Conservation (phyloP, 225 moss, liverwort and hornwort genomes). For the Pseudoscleropodium purum region DNA sequence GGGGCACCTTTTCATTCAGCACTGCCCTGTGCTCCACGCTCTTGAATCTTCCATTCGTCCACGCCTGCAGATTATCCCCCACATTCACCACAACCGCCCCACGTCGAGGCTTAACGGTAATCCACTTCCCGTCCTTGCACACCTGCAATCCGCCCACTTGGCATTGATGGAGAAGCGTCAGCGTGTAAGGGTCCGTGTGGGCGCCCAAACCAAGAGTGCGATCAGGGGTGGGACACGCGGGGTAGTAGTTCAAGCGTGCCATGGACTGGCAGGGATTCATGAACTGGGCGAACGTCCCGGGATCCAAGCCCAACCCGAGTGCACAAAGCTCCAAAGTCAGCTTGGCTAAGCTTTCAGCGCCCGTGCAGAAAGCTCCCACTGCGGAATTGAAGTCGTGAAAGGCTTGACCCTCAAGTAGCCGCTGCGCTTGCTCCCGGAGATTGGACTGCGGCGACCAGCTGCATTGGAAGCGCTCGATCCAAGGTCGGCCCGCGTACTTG, state of each 20-base stretch:
- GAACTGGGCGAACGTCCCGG: neutral
- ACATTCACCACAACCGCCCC: slow-evolving; percentile 37
- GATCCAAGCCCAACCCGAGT: slow-evolving; percentile 18
- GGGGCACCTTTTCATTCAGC: slow-evolving; percentile 23
- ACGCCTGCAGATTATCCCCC: slow-evolving; percentile 39
- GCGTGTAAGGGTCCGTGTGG: slow-evolving; percentile 40
- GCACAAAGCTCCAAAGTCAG: slow-evolving; percentile 46
- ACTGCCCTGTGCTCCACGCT: slow-evolving; percentile 47
- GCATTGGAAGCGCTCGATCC: slow-evolving; percentile 52
- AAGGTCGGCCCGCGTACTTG: slow-evolving; percentile 41
- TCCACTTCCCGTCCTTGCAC: slow-evolving; percentile 43
- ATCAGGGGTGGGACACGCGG: slow-evolving; percentile 36
- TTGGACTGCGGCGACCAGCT: slow-evolving; percentile 34
- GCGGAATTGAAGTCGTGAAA: slow-evolving; percentile 16
- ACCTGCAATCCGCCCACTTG: slow-evolving; percentile 48
- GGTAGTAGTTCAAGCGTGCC: slow-evolving; percentile 46
- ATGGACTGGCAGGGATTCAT: slow-evolving; percentile 19
- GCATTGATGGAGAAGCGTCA: slow-evolving; percentile 38
- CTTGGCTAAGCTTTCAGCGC: slow-evolving; percentile 14
- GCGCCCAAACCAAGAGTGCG: slow-evolving; percentile 38
- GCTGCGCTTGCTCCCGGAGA: slow-evolving; percentile 28
- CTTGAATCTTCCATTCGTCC: slow-evolving; percentile 41
- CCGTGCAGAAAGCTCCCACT: slow-evolving; percentile 18
- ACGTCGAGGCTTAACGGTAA: slow-evolving; percentile 27
- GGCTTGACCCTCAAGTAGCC: slow-evolving; percentile 13